Conservation (phyloP, 208 protist genomes). For the Acanthamoeba culbertsoni region DNA sequence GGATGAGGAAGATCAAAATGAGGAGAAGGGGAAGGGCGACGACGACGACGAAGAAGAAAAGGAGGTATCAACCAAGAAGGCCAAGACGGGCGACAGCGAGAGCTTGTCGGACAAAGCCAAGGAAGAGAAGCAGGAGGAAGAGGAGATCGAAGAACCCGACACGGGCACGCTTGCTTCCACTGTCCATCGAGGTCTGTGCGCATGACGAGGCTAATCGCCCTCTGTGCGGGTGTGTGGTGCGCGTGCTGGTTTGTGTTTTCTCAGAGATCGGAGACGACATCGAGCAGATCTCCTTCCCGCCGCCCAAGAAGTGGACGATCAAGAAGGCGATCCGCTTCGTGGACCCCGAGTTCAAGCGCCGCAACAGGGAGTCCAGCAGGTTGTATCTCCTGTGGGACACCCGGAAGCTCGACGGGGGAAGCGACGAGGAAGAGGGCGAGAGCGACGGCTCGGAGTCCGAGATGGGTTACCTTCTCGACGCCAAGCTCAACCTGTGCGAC, state of each 20-base stretch:
- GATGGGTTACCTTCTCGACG: background rate
- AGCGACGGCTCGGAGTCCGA: background rate
- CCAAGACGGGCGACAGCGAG: background rate
- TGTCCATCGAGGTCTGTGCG: too few relatives aligned
- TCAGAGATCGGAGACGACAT: background rate
- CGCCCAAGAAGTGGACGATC: background rate
- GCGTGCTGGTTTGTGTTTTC: background rate
- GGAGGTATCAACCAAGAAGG: too few relatives aligned
- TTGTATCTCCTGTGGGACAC: background rate
- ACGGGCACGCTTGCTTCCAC: background rate
- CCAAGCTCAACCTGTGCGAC: slow-evolving; percentile 2
- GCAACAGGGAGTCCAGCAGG: background rate
- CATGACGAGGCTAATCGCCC: too few relatives aligned
- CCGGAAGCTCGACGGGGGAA: background rate
- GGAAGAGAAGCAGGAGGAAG: background rate
- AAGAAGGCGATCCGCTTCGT: background rate
- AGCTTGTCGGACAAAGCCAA: background rate
- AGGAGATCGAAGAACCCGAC: background rate
- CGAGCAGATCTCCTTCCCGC: background rate
- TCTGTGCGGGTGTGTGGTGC: too few relatives aligned
- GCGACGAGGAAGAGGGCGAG: background rate
- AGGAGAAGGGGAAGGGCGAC: background rate
- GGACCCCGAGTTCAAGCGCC: background rate
- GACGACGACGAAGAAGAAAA: too few relatives aligned
- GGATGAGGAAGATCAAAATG: background rate